A percentile compares a stretch with the other conserved stretches of the same genome.
Conservation (phyloP, 225 moss, liverwort and hornwort species). For the Rhytidiadelphus loreus region DNA sequence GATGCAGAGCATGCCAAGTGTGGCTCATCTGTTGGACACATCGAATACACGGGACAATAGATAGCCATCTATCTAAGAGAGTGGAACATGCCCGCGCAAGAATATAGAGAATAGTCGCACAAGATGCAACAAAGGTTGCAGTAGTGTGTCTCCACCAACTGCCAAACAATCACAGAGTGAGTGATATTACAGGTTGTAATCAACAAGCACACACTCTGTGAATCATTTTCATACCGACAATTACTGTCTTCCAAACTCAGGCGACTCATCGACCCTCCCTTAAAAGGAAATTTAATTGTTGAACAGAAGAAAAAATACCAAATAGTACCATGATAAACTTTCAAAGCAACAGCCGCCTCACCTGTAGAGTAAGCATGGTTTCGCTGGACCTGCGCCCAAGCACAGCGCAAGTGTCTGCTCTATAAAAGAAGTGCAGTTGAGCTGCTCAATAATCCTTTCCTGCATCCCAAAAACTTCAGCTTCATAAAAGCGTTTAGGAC, state of each 20-base stretch:
- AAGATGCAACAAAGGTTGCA: slow-evolving; percentile 43
- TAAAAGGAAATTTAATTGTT: neutral
- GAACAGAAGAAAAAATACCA: neutral
- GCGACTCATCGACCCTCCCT: neutral
- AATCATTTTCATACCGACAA: neutral
- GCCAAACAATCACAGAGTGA: slow-evolving; percentile 6
- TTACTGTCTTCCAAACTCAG: neutral
- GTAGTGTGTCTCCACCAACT: slow-evolving; percentile 33
- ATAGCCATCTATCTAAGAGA: slow-evolving; percentile 50
- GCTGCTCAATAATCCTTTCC: slow-evolving; percentile 63
- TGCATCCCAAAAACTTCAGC: slow-evolving; percentile 17
- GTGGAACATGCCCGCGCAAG: slow-evolving; percentile 52
- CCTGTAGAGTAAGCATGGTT: slow-evolving; percentile 23
- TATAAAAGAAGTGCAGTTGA: slow-evolving; percentile 69
- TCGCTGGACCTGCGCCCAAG: slow-evolving; percentile 11
- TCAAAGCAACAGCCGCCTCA: neutral
- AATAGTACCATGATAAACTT: neutral
- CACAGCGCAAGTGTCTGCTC: slow-evolving; percentile 33
- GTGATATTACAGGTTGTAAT: neutral
- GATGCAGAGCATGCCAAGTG: slow-evolving; percentile 71
- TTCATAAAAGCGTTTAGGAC: neutral
- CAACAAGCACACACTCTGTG: neutral
- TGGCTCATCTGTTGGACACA: slow-evolving; percentile 58
- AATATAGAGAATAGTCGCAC: slow-evolving; percentile 62
- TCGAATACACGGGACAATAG: slow-evolving; percentile 40